Base-by-base conservation (phyloP, 805 yeast genomes). In the Candida golubevii region DNA sequence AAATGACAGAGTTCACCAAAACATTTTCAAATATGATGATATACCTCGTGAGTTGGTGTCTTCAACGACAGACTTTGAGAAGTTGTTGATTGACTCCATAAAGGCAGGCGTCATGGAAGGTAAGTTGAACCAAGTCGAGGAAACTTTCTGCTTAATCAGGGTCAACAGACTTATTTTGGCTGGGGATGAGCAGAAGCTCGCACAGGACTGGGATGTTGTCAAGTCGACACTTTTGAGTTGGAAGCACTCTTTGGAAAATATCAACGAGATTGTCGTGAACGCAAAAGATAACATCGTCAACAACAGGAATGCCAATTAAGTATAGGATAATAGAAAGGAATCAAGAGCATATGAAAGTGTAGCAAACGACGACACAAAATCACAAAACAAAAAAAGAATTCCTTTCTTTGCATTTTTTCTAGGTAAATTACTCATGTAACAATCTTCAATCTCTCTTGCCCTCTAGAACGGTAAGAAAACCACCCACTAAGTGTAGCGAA, bases 401-500 rank as follows among this genome's bases (percentile, higher is more conserved):
- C 5, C 23, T 18, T 18, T 18, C 23, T 18, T 18, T 18, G 4
- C 23, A 3, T 3, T 3, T 18, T 18, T 18, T 18, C 23, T 18
- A 18, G 23, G 23, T 18, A 5, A 18, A 18, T 18, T 18, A 18
- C 5, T 18, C 5, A 18, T 18, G 23, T 18, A 18, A 8, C 23
- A 29, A 7, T 9, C 32, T 23, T 46, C 55, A 63, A 39, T 62
- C 64, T 44, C 49, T 63, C 38, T 65, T 63, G 26, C 63, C 63
- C 43, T 91, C 97, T 35, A 88, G 66, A 6, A 90, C 97, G 3
- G 88, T 89, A 33, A 93, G 66, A 45, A 93, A 77, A 0, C 98
- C 99, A 13, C 99, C 99, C 9, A 93, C 96, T 45, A 95, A 70
- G 61, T 91, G 97, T 51, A 93, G 71, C 6, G 97, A 89, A 1